These are phyloP conservation scores for Metschnikowia kunwiensis DNA, from an alignment of 805 yeast genomes.

Conservation along the genomic window DNA sequence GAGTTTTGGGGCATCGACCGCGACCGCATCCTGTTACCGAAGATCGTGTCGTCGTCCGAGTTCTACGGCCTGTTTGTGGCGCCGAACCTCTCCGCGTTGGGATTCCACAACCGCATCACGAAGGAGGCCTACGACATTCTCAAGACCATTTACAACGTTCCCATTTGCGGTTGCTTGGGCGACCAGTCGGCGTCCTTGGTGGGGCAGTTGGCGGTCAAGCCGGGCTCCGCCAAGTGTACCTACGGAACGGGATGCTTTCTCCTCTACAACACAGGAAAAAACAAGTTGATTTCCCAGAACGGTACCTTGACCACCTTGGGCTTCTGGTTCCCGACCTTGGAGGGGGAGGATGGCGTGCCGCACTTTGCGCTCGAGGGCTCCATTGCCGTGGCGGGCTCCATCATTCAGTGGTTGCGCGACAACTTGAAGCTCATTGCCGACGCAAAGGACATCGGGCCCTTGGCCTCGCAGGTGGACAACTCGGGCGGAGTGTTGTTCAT, in stretches of 20 bases:
- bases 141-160: conserved; percentile 53
- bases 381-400: conserved; percentile 93
- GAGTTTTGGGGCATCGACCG: conserved; percentile 79
- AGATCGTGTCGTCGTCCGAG: conserved; percentile 75
- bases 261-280: conserved; percentile 79
- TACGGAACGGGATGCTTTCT: conserved; percentile 96
- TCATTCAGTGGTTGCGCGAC: conserved; percentile 91
- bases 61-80: conserved; percentile 68
- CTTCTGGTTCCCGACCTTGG: conserved; percentile 76
- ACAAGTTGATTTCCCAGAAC: conserved; percentile 65
- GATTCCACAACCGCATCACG: conserved; percentile 50
- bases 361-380: conserved; percentile 93
- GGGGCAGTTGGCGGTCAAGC: conserved; percentile 82
- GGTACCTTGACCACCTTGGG: conserved; percentile 90
- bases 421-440: conserved; percentile 77
- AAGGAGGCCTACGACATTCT: conserved; percentile 50
- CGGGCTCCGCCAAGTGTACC: conserved; percentile 90
- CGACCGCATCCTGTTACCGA: conserved; percentile 62
- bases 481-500: conserved; percentile 93
- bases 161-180: conserved; percentile 87
- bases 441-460: conserved; percentile 85
- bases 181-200: conserved; percentile 93
- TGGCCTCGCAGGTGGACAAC: conserved; percentile 76
- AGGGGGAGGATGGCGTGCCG: conserved; percentile 51
- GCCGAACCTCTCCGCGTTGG: conserved; percentile 54